A percentile compares a stretch with the other conserved stretches of the same genome.
Evolutionary conservation across 352 stramenopile genomes (phyloP).

Genomic region (Peronospora destructor): DNA sequence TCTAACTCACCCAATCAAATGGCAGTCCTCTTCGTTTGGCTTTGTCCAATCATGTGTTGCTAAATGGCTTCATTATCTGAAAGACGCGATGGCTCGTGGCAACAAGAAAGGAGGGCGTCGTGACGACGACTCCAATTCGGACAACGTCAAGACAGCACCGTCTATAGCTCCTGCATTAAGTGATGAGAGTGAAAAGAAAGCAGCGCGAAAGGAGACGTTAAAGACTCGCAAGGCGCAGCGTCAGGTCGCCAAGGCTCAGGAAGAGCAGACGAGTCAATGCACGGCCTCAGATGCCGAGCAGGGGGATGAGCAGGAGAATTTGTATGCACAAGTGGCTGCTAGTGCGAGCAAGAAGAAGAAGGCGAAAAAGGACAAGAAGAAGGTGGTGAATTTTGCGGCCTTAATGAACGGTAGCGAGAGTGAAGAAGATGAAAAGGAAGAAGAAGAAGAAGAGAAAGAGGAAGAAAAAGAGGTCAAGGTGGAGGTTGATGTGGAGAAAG

Average conservation of each 20-base stretch:
- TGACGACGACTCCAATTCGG: slow-evolving; percentile 70
- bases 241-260: slow-evolving; percentile 35
- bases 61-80: no score
- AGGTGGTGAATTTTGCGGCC: slow-evolving; percentile 38
- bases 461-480: slow-evolving; percentile 31
- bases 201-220: slow-evolving; percentile 72
- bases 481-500: slow-evolving; percentile 26
- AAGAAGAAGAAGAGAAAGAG: slow-evolving; percentile 33
- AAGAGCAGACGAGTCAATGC: slow-evolving; percentile 32
- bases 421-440: slow-evolving; percentile 40
- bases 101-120: slow-evolving; percentile 78
- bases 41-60: no score
- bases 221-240: slow-evolving; percentile 52
- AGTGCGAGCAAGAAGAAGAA: slow-evolving; percentile 66
- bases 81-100: slow-evolving; percentile 42
- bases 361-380: slow-evolving; percentile 76
- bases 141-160: slow-evolving; percentile 33
- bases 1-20: no score
- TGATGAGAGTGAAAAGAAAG: slow-evolving; percentile 61
- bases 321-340: slow-evolving; percentile 51
- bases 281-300: slow-evolving; percentile 24
- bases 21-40: no score
- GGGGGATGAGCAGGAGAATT: slow-evolving; percentile 32
- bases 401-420: slow-evolving; percentile 33
- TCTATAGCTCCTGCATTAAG: slow-evolving; percentile 22